Base-by-base conservation (phyloP, 768 basidiomycete genomes). In the Mycena indigotica region DNA sequence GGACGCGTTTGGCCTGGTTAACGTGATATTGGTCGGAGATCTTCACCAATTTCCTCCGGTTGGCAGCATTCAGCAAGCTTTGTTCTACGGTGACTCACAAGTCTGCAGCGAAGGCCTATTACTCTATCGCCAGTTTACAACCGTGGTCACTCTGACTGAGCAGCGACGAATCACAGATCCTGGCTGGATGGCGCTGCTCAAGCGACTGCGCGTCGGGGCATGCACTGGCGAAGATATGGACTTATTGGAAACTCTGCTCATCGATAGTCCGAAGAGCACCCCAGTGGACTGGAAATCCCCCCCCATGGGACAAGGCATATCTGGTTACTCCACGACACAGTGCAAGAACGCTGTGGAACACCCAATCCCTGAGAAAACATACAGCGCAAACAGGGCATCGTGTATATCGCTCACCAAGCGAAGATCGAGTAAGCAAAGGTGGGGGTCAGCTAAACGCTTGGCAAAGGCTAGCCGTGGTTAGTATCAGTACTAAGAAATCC, bases 31-130 rank as follows among this genome's bases (percentile, higher is more conserved):
- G 2, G 62, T 65, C 19, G 80, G 80, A 0, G 77, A 80, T 51
- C 71, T 78, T n/a, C 77, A 80, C 52, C 80, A 79, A 64, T 80
- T 81, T 55, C 79, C 77, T 1, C 78, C 76, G 0, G 76, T 81
- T 0, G 65, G 49, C 3, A 52, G 56, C 62, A 26, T 69, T 56
- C 46, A 10, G 3, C 23, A 29, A 4, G 69, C 68, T 17, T 53
- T 75, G 15, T 73, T 58, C 49, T 3, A 46, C 28, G 16, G 0
- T 59, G 62, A 50, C 21, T 13, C 41, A 21, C 30, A 29, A 6
- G 19, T 71, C 3, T 70, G 76, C 1, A 29, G 65, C 5, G 26
- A 41, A 10, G 19, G 29, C 25, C 41, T 10, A n/a, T 10, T 38
- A 6, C 32, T 75, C 0, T 76, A 69, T 53, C 49, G 66, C 25